Evolutionary conservation across 768 basidiomycete genomes (phyloP).

Genomic region (Mycena crocata): DNA sequence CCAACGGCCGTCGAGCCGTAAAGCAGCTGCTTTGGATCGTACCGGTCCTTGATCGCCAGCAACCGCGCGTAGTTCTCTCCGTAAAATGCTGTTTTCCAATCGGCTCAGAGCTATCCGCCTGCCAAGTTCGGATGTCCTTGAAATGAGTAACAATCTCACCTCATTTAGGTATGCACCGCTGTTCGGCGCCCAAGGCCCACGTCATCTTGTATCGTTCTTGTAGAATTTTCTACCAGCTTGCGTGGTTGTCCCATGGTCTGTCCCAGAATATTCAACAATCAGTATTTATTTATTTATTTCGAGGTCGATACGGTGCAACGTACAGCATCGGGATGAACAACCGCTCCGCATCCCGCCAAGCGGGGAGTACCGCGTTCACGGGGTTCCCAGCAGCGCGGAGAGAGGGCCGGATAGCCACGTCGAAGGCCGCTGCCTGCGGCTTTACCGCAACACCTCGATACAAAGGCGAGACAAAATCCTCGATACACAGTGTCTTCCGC

Average conservation of each 20-base stretch:
- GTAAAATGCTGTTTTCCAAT: constrained; percentile 23
- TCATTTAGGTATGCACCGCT: constrained; percentile 22
- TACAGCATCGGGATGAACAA: constrained; percentile 6
- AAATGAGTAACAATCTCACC: constrained; percentile 8
- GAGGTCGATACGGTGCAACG: constrained; percentile 6
- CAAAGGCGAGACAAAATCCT: constrained; percentile 15
- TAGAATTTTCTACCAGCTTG: no score
- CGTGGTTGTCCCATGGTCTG: no score
- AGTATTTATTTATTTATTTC: constrained; percentile 9
- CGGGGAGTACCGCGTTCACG: constrained; percentile 20
- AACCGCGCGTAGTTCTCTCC: constrained; percentile 19
- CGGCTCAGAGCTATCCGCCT: constrained; percentile 21
- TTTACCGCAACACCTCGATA: constrained; percentile 27
- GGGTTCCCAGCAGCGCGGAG: constrained; percentile 21
- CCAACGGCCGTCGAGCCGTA: constrained; percentile 15
- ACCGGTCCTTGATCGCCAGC: constrained; percentile 18
- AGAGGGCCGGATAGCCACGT: constrained; percentile 17
- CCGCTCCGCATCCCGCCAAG: constrained; percentile 20
- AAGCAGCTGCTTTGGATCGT: constrained; percentile 16
- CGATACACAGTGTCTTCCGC: constrained; percentile 18
- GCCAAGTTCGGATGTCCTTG: constrained; percentile 12
- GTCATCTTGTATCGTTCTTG: no score
- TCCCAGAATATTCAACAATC: constrained; percentile 12
- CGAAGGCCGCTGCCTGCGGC: constrained; percentile 19
- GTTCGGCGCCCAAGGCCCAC: no score